Conservation (phyloP, 495 filamentous ascomycete genomes). For the Penicillium angulare region DNA sequence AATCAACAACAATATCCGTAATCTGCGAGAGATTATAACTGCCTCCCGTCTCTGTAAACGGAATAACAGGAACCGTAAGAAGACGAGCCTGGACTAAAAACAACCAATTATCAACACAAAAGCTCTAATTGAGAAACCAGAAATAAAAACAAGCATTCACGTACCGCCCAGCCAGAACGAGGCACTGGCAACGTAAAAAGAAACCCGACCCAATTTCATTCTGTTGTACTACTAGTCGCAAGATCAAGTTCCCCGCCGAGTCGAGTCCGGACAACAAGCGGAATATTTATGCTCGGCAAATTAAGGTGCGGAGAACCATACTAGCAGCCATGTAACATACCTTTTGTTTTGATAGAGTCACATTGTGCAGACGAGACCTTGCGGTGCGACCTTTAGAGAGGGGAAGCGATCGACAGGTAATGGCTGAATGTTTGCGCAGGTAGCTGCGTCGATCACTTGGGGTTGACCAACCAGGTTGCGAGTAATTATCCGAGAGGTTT, state of each 20-base stretch:
- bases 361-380: slow-evolving; percentile 11
- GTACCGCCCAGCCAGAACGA: not conserved
- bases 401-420: slow-evolving; percentile 9
- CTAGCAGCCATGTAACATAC: slow-evolving; percentile 9
- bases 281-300: not conserved
- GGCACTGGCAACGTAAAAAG: not conserved
- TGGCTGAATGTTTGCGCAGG: not conserved
- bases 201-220: not conserved
- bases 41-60: slow-evolving; percentile 30
- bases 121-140: not conserved
- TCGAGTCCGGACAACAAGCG: not conserved
- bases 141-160: not conserved
- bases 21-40: slow-evolving; percentile 29
- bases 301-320: slow-evolving; percentile 5
- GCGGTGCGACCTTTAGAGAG: slow-evolving; percentile 6
- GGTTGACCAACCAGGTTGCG: slow-evolving; percentile 8
- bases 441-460: slow-evolving; percentile 10
- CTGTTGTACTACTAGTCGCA: no score
- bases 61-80: slow-evolving; percentile 32
- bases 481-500: slow-evolving; percentile 5
- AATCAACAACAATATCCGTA: slow-evolving; percentile 39
- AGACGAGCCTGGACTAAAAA: slow-evolving; percentile 8
- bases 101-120: not conserved
- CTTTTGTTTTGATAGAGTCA: slow-evolving; percentile 5
- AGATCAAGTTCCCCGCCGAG: no score